A percentile compares a stretch with the other conserved stretches of the same genome.
Conservation (phyloP, 805 yeast species). For the Maudiozyma bulderi region DNA sequence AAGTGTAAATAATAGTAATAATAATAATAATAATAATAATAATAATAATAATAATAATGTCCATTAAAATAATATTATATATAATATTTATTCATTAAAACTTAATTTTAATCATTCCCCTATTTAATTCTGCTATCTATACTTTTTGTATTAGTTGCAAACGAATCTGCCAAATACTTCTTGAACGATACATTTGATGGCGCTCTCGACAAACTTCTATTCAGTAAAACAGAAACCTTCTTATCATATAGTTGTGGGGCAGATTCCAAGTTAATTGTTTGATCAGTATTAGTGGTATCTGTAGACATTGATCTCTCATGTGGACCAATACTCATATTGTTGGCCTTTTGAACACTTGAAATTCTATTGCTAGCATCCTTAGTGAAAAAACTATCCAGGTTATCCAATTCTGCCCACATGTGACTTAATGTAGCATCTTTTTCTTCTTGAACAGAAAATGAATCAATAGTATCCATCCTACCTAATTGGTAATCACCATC, state of each 20-base stretch:
- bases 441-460: slow-evolving; percentile 38
- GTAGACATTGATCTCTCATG: slow-evolving; percentile 39
- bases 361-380: slow-evolving; percentile 28
- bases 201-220: slow-evolving; percentile 61
- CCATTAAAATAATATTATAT: not conserved
- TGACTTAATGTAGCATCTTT: slow-evolving; percentile 71
- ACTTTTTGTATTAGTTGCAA: slow-evolving; percentile 28
- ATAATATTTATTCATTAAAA: not conserved
- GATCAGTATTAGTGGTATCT: slow-evolving; percentile 49
- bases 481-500: slow-evolving; percentile 25
- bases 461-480: slow-evolving; percentile 22
- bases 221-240: slow-evolving; percentile 66
- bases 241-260: slow-evolving; percentile 74
- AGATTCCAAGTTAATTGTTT: slow-evolving; percentile 48
- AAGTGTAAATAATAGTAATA: not conserved
- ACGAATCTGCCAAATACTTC: slow-evolving; percentile 63
- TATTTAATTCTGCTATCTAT: not conserved
- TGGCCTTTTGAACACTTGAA: slow-evolving; percentile 4
- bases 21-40: not conserved
- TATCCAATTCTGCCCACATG: slow-evolving; percentile 89
- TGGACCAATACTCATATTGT: slow-evolving; percentile 13
- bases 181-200: slow-evolving; percentile 72
- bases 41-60: not conserved
- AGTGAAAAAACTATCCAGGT: slow-evolving; percentile 77
- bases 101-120: not conserved